A percentile compares a stretch with the other conserved stretches of the same genome.
phyloP scores from a whole-genome alignment of 768 basidiomycete species.

The Russula griseocarnosa region DNA sequence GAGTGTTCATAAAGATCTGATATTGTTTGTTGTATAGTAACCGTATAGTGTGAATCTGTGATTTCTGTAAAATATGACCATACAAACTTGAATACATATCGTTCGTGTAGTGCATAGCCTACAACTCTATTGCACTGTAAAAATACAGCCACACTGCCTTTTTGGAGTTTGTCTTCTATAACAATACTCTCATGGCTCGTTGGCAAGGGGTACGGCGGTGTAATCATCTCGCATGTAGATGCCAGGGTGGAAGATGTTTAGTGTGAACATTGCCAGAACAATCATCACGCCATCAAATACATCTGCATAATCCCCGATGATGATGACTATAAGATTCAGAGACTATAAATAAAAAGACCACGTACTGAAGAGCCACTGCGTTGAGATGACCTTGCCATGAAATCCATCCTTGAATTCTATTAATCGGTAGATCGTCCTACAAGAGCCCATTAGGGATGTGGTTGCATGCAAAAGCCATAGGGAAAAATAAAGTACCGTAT shows the following conservation, averaged over 20 bases:
- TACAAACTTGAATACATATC: too few relatives aligned
- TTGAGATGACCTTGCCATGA: slow-evolving; percentile 19
- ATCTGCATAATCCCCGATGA: background rate
- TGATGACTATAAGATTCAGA: background rate
- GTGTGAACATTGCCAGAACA: slow-evolving; percentile 14
- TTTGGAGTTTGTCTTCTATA: background rate
- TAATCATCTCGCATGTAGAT: background rate
- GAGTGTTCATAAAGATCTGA: too few relatives aligned
- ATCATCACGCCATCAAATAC: slow-evolving; percentile 26
- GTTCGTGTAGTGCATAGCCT: too few relatives aligned
- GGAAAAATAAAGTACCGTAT: slow-evolving; percentile 12
- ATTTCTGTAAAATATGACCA: too few relatives aligned
- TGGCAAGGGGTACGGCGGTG: too few relatives aligned
- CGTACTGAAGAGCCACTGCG: slow-evolving; percentile 21
- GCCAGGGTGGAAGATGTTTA: slow-evolving; percentile 23
- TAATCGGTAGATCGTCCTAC: slow-evolving; percentile 21
- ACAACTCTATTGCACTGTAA: too few relatives aligned
- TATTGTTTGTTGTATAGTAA: too few relatives aligned
- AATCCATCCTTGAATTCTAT: slow-evolving; percentile 21
- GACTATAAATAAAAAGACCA: background rate
- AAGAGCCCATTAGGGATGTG: background rate
- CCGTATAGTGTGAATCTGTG: too few relatives aligned
- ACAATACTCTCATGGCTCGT: background rate
- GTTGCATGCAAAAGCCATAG: background rate
- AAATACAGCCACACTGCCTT: too few relatives aligned